Conservation (phyloP, 1,284 basidiomycete genomes). For the Mixia osmundae region DNA sequence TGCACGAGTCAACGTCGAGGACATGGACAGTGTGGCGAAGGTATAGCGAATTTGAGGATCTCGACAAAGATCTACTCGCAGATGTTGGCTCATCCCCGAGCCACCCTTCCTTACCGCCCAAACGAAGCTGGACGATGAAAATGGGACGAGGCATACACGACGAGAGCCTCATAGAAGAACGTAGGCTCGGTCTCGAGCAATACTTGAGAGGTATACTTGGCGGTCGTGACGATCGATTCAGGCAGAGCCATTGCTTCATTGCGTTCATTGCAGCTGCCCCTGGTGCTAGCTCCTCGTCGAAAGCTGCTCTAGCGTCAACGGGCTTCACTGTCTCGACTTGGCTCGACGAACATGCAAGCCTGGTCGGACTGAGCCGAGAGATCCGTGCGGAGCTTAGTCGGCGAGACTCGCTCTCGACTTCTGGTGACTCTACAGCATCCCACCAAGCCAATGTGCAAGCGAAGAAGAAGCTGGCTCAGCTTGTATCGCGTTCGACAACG, state of each 20-base stretch:
- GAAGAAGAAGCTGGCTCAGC: slow-evolving; percentile 53
- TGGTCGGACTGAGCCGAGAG: slow-evolving; percentile 48
- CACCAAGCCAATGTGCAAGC: slow-evolving; percentile 58
- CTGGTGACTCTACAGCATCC: slow-evolving; percentile 45
- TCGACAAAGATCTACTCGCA: slow-evolving; percentile 7
- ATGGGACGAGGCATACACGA: too few relatives aligned
- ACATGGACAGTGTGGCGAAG: slow-evolving; percentile 9
- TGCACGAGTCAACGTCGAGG: slow-evolving; percentile 2
- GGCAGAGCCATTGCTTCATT: slow-evolving; percentile 2
- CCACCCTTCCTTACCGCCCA: background rate
- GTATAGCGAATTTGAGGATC: slow-evolving; percentile 8
- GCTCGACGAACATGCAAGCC: slow-evolving; percentile 57
- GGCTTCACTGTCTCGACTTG: slow-evolving; percentile 46
- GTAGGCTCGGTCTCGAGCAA: slow-evolving; percentile 6
- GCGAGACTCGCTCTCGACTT: slow-evolving; percentile 54
- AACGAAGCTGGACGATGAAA: background rate
- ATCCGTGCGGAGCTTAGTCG: slow-evolving; percentile 62
- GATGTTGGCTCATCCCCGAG: background rate
- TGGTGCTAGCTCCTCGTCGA: too few relatives aligned
- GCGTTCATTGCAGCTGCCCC: slow-evolving; percentile 5
- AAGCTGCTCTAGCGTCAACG: too few relatives aligned
- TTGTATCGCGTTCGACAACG: slow-evolving; percentile 34
- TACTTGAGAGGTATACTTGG: slow-evolving; percentile 6
- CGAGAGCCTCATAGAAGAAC: slow-evolving; percentile 6
- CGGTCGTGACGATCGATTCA: slow-evolving; percentile 3